Conservation (phyloP, 345 rosid genomes). For the Camelina sativa region DNA sequence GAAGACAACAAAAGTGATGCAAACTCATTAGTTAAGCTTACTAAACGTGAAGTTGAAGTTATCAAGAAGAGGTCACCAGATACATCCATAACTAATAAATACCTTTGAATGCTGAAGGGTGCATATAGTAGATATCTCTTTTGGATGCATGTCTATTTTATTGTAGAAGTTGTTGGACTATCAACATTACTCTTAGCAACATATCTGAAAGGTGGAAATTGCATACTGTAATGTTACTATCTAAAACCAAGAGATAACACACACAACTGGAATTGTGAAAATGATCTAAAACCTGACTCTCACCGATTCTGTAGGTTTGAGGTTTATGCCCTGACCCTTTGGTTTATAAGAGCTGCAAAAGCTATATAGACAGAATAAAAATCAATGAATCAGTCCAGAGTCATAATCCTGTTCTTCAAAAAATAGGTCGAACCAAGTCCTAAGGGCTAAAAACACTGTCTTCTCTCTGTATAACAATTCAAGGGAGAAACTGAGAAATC, state of each 20-base stretch:
- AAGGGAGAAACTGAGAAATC: neutral
- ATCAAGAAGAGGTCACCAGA: neutral
- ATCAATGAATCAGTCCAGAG: neutral
- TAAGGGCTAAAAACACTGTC: neutral
- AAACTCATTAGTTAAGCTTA: neutral
- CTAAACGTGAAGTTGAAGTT: neutral
- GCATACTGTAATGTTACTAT: neutral
- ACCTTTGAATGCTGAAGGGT: constrained; percentile 85
- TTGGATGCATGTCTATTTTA: constrained; percentile 80
- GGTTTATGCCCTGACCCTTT: constrained; percentile 62
- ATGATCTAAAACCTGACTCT: constrained; percentile 33
- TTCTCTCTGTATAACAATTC: neutral
- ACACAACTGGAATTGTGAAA: neutral
- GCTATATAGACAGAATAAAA: constrained; percentile 44
- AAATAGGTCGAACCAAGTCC: neutral
- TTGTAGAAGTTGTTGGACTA: constrained; percentile 82
- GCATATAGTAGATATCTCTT: constrained; percentile 95
- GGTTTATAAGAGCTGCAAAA: constrained; percentile 63
- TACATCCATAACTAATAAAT: constrained; percentile 1
- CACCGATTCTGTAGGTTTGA: constrained; percentile 69
- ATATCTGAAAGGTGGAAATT: constrained; percentile 54
- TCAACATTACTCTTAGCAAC: constrained; percentile 73
- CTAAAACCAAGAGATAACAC: constrained; percentile 4
- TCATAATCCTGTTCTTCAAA: neutral
- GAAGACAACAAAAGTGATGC: constrained; percentile 14